Evolutionary conservation across 164 flowering plant genomes (phyloP), one percentile per base, ranked within the genome.

Genomic region (Brasenia schreberi): DNA sequence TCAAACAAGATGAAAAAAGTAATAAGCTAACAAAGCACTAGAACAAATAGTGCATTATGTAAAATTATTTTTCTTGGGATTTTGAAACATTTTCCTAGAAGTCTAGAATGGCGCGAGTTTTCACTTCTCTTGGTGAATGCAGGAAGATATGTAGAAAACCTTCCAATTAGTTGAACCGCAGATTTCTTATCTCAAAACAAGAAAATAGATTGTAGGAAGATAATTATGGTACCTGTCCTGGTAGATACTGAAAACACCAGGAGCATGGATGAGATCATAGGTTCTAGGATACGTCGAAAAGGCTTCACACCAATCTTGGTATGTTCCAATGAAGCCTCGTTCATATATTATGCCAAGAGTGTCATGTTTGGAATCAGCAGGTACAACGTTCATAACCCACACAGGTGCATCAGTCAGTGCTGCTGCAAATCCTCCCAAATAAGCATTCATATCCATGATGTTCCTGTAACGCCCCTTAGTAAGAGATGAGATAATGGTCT

Each of bases 301-400:
- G 16, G 97, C 97, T 76, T 95, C 99, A 62, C 99, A 95, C 99
- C 97, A 95, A 59, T 95, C 96, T 19, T 87, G 89, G 76, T 92
- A 95, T 2, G 94, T 81, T 7, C 99, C 99, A 7, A 95, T 89
- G 74, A 95, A 76, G 9, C 97, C 99, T 0, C 99, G 79, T 64
- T 95, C 99, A 56, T 81, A 89, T 27, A 95, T 83, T 7, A 79
- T 80, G 9, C 97, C 99, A 0, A 95, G 81, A 60, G 97, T 92
- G 70, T 95, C 89, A 1, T 78, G 82, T 52, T 88, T 65, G 58
- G 89, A 76, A 70, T 82, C 74, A 1, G 77, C 83, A 33, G 97
- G 97, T 11, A 95, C 89, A 39, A 84, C 94, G 66, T 95, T 95
- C 99, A 95, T 95, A 17, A 95, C 97, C 99, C 99, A 95, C 10